Evolutionary conservation across 2,329 filamentous ascomycete genomes (phyloP).

Genomic region (Trichoderma simmonsii): DNA sequence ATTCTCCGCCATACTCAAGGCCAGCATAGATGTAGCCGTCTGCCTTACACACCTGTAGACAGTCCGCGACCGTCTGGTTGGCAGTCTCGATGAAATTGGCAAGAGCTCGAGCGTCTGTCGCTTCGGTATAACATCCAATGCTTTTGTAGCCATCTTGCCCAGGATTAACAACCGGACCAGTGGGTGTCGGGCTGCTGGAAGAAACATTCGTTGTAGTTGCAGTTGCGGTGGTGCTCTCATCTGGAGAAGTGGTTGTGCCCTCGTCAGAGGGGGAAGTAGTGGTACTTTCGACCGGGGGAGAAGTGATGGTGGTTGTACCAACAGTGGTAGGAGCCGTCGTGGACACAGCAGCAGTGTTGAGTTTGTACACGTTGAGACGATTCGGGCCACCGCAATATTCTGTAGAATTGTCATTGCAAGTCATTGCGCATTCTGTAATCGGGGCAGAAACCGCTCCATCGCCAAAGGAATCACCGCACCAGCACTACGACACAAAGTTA

Average conservation of each 20-base stretch:
- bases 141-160: slow-evolving; percentile 27
- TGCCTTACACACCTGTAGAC: slow-evolving; percentile 33
- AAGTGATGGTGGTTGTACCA: slow-evolving; percentile 34
- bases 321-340: neutral
- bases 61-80: slow-evolving; percentile 33
- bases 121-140: slow-evolving; percentile 39
- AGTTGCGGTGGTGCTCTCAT: slow-evolving; percentile 30
- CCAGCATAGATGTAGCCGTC: slow-evolving; percentile 34
- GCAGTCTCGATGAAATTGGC: slow-evolving; percentile 25
- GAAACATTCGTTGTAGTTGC: slow-evolving; percentile 24
- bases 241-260: neutral
- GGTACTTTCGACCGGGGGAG: no score
- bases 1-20: slow-evolving; percentile 41
- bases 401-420: slow-evolving; percentile 37
- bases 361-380: slow-evolving; percentile 37
- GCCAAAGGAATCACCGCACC: slow-evolving; percentile 33
- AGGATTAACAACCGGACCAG: slow-evolving; percentile 13
- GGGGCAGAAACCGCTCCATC: slow-evolving; percentile 31
- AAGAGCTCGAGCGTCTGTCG: slow-evolving; percentile 32
- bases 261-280: neutral
- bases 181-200: slow-evolving; percentile 26
- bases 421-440: slow-evolving; percentile 33
- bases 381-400: slow-evolving; percentile 38
- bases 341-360: slow-evolving; percentile 11
- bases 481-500: slow-evolving; percentile 29